Conservation (phyloP, 1,284 basidiomycete species). For the Pseudomicrostroma phylloplanum region DNA sequence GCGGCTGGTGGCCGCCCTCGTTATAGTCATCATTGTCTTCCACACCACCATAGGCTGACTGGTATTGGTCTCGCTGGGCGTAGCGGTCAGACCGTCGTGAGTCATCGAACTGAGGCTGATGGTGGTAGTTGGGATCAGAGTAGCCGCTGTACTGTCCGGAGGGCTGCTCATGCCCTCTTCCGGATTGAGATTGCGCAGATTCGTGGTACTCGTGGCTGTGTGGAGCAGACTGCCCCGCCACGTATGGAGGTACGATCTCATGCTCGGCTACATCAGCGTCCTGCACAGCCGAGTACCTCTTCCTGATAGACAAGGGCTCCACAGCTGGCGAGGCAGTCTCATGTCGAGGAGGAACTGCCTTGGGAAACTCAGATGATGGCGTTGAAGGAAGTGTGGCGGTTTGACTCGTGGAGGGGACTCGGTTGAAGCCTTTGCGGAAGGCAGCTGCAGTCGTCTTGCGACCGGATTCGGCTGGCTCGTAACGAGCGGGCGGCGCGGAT, state of each 20-base stretch:
- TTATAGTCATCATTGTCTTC: too few species aligned
- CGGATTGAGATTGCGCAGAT: background rate
- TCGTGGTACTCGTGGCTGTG: background rate
- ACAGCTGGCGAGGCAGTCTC: background rate
- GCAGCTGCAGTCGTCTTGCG: slow-evolving; percentile 44
- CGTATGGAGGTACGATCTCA: slow-evolving; percentile 1
- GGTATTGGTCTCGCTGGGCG: too few species aligned
- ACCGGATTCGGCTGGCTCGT: slow-evolving; percentile 18
- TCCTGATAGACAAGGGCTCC: background rate
- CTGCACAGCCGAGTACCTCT: background rate
- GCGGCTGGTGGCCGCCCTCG: too few species aligned
- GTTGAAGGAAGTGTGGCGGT: background rate
- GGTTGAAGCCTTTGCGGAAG: slow-evolving; percentile 36
- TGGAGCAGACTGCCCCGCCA: background rate
- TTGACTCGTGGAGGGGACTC: slow-evolving; percentile 24
- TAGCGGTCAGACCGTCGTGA: too few species aligned
- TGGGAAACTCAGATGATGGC: background rate
- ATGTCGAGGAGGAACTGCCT: background rate
- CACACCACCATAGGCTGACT: too few species aligned
- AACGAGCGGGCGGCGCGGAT: slow-evolving; percentile 8
- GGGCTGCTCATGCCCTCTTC: slow-evolving; percentile 1
- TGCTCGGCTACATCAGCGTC: background rate
- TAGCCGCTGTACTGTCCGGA: background rate
- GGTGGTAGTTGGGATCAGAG: too few species aligned
- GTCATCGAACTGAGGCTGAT: too few species aligned